phyloP scores from a whole-genome alignment of 345 rosid genomes.

The Hevea brasiliensis region DNA sequence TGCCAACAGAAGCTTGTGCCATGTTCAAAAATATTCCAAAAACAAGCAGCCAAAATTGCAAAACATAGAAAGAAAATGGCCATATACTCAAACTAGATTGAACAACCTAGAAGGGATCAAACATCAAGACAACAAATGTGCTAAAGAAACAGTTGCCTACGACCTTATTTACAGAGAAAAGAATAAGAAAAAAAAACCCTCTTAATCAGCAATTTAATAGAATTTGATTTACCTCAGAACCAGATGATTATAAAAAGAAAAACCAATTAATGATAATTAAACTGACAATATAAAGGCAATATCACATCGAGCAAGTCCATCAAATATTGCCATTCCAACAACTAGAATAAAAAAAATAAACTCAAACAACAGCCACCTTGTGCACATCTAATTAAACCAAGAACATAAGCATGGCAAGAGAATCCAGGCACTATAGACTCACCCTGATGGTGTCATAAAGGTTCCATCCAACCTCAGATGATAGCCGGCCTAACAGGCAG shows the following conservation, averaged over 20 bases:
- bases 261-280: not conserved
- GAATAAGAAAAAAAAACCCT: too few relatives aligned
- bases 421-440: constrained; percentile 1
- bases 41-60: too few relatives aligned
- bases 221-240: too few relatives aligned
- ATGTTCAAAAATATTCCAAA: too few relatives aligned
- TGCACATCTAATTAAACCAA: not conserved
- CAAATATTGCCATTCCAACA: not conserved
- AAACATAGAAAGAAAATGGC: too few relatives aligned
- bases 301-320: not conserved
- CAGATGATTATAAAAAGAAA: too few relatives aligned
- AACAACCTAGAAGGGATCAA: too few relatives aligned
- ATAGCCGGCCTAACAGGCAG: constrained; percentile 69
- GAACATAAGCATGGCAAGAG: not conserved
- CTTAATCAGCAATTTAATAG: too few relatives aligned
- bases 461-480: constrained; percentile 91
- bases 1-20: not conserved
- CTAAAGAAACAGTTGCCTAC: too few relatives aligned
- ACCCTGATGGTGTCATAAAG: constrained; percentile 84
- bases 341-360: not conserved
- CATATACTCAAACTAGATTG: too few relatives aligned
- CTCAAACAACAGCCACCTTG: not conserved
- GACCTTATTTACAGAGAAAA: too few relatives aligned
- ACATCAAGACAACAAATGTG: too few relatives aligned
- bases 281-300: not conserved